These are phyloP conservation scores for Aspergillus bombycis DNA, from an alignment of 2,329 filamentous ascomycete genomes.

Conservation along the genomic window DNA sequence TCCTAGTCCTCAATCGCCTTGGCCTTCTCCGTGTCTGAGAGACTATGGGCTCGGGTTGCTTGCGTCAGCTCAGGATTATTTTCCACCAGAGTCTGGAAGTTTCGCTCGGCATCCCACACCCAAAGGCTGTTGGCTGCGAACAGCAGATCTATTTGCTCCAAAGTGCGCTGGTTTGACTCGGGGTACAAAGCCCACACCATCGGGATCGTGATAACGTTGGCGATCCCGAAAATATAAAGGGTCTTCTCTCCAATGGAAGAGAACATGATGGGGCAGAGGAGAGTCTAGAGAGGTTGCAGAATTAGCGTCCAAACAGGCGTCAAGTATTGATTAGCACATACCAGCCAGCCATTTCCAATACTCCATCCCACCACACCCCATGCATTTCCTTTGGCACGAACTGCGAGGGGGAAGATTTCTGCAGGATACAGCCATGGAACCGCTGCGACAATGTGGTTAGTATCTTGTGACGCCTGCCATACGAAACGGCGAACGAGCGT, in stretches of 20 bases:
- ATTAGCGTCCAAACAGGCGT: background rate
- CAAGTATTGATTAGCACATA: constrained; percentile 18
- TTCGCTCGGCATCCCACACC: constrained; percentile 69
- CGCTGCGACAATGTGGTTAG: background rate
- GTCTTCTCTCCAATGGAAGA: constrained; percentile 69
- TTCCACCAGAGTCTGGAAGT: background rate
- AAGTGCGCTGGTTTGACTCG: constrained; percentile 71
- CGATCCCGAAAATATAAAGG: constrained; percentile 72
- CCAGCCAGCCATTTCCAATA: constrained; percentile 72
- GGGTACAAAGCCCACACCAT: constrained; percentile 76
- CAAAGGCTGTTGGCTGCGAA: constrained; percentile 69
- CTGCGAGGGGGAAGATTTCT: constrained; percentile 72
- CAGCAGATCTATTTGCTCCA: constrained; percentile 75
- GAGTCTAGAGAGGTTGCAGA: constrained; percentile 32
- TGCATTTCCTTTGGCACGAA: constrained; percentile 74
- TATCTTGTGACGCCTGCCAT: background rate
- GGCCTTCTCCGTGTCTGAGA: background rate
- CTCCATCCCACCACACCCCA: constrained; percentile 77
- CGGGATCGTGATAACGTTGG: constrained; percentile 67
- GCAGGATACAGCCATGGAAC: constrained; percentile 67
- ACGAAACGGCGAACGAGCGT: background rate
- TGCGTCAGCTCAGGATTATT: background rate
- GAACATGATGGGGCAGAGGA: constrained; percentile 64
- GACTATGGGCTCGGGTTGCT: background rate
- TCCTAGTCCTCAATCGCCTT: background rate